phyloP scores from a whole-genome alignment of 306 rosid species.

The Senna tora region DNA sequence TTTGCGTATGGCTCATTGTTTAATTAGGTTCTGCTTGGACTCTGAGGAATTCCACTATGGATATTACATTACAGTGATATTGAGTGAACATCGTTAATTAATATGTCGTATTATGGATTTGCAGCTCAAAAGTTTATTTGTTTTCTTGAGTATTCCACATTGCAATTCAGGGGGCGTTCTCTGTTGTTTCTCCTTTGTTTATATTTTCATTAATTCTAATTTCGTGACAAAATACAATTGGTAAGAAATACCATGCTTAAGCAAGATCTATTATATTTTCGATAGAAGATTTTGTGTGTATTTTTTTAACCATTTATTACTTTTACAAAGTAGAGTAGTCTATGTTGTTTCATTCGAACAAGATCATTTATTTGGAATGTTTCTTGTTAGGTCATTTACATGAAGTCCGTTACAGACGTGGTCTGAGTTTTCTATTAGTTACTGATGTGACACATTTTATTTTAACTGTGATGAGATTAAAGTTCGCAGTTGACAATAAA shows the following conservation, averaged over 20 bases:
- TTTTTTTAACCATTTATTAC: no score
- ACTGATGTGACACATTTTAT: neutral
- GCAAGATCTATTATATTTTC: neutral
- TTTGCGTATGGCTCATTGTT: neutral
- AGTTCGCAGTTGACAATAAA: neutral
- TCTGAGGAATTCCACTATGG: neutral
- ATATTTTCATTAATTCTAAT: neutral
- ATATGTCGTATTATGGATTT: no score
- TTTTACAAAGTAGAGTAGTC: neutral
- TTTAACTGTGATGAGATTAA: neutral
- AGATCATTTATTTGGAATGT: neutral
- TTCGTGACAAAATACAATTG: neutral
- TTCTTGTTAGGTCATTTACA: neutral
- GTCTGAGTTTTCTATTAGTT: neutral
- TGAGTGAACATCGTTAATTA: neutral
- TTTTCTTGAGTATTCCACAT: neutral
- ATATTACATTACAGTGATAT: neutral
- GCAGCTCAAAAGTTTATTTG: neutral
- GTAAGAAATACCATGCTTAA: neutral
- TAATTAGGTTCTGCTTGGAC: slow-evolving; percentile 2
- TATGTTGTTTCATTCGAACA: neutral
- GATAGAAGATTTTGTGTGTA: neutral
- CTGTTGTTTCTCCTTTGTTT: neutral
- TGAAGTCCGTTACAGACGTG: neutral
- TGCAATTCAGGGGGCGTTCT: neutral